phyloP scores from a whole-genome alignment of 148 eudicot species.

The Diospyros kaki region DNA sequence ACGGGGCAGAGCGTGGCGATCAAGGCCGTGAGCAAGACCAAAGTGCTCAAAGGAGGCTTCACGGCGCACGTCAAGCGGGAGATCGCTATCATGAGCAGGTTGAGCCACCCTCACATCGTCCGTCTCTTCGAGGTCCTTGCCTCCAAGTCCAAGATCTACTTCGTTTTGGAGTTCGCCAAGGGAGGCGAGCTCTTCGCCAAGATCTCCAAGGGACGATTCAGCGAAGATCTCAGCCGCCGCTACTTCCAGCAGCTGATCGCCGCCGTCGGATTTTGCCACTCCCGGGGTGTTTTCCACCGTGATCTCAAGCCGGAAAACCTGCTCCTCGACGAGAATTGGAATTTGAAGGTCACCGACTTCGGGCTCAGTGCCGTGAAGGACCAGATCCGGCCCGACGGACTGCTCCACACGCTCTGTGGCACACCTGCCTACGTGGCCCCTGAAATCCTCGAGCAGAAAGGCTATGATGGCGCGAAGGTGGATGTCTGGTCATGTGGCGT shows the following conservation, averaged over 20 bases:
- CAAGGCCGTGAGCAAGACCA: constrained; percentile 4
- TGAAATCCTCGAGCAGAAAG: constrained; percentile 15
- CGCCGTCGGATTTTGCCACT: constrained; percentile 14
- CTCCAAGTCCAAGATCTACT: constrained; percentile 13
- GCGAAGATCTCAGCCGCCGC: constrained; percentile 16
- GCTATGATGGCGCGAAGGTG: constrained; percentile 19
- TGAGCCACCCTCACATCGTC: constrained; percentile 14
- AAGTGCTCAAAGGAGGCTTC: background rate
- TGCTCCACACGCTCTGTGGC: constrained; percentile 22
- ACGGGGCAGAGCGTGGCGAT: constrained; percentile 17
- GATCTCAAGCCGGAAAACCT: constrained; percentile 12
- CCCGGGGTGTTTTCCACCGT: constrained; percentile 9
- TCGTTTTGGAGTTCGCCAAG: constrained; percentile 12
- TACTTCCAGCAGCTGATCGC: constrained; percentile 14
- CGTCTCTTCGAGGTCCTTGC: constrained; percentile 9
- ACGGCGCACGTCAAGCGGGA: constrained; percentile 10
- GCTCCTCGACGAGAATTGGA: constrained; percentile 11
- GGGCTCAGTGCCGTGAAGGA: constrained; percentile 14
- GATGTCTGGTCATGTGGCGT: constrained; percentile 27
- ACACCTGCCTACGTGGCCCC: constrained; percentile 18
- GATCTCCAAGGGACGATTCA: constrained; percentile 12
- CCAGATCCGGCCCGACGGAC: constrained; percentile 14
- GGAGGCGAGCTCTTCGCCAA: constrained; percentile 14
- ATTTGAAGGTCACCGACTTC: constrained; percentile 9
- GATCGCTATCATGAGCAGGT: constrained; percentile 11